These are phyloP conservation scores for Pichiaceae sp. DNA, from an alignment of 1,139 yeast genomes.

Conservation along the genomic window DNA sequence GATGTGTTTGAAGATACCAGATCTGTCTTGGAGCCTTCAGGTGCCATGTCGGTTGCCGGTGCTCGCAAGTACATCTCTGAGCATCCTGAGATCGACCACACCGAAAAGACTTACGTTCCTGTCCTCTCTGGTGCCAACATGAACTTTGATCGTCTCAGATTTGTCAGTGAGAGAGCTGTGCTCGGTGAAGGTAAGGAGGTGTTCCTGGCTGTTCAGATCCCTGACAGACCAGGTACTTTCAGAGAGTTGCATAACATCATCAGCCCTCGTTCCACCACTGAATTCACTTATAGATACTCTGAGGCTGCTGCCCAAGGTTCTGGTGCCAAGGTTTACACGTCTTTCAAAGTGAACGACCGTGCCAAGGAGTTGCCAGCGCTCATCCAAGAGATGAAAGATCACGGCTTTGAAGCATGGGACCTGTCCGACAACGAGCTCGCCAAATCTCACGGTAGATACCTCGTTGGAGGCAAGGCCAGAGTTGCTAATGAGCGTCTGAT, in stretches of 20 bases:
- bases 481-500: conserved; percentile 68
- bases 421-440: conserved; percentile 92
- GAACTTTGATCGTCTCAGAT: conserved; percentile 93
- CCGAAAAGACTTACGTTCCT: conserved; percentile 70
- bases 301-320: conserved; percentile 28
- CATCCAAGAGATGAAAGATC: conserved; percentile 31
- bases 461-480: conserved; percentile 80
- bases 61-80: conserved; percentile 67
- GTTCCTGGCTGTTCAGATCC: conserved; percentile 80
- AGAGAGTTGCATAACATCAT: conserved; percentile 63
- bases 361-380: conserved; percentile 41
- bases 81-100: conserved; percentile 64
- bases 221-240: conserved; percentile 90
- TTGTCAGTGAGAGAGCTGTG: conserved; percentile 96
- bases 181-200: conserved; percentile 97
- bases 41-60: conserved; percentile 95
- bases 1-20: conserved; percentile 95
- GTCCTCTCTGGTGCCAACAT: conserved; percentile 93
- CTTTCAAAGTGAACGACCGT: conserved; percentile 75
- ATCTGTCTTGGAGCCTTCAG: conserved; percentile 91
- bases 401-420: conserved; percentile 65
- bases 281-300: conserved; percentile 70
- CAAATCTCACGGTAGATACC: conserved; percentile 89
- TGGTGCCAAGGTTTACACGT: conserved; percentile 72
- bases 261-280: conserved; percentile 85